Conservation (phyloP, 129 eudicot species). For the Dittrichia graveolens region DNA sequence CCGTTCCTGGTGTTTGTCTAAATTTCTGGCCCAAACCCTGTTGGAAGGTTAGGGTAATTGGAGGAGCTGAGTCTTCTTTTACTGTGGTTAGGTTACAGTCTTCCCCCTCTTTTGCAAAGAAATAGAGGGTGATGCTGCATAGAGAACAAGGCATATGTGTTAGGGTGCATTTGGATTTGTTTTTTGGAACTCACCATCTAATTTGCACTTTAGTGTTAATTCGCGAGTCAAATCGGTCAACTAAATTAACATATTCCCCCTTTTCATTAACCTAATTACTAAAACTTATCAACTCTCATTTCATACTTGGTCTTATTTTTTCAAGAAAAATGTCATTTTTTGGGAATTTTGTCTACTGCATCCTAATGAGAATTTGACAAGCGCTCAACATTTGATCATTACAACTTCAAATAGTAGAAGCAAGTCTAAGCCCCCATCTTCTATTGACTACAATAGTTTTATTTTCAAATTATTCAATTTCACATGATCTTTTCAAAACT, state of each 20-base stretch:
- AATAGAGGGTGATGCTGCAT: conserved; percentile 71
- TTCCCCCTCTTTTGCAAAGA: conserved; percentile 95
- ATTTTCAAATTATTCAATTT: too few relatives aligned
- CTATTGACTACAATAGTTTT: too few relatives aligned
- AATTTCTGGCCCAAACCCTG: conserved; percentile 89
- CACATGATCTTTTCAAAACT: neutral
- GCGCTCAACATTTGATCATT: too few relatives aligned
- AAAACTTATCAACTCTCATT: too few relatives aligned
- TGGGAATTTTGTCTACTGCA: too few relatives aligned
- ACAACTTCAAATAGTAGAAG: conserved; percentile 2
- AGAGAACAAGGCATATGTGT: neutral
- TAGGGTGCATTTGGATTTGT: neutral
- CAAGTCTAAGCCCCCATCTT: neutral
- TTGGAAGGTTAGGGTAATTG: conserved; percentile 61
- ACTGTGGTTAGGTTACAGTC: conserved; percentile 61
- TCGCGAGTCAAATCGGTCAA: too few relatives aligned
- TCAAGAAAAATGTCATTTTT: too few relatives aligned
- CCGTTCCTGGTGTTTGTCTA: conserved; percentile 80
- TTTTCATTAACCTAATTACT: too few relatives aligned
- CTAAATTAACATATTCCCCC: too few relatives aligned
- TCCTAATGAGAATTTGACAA: too few relatives aligned
- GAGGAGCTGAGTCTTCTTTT: conserved; percentile 53
- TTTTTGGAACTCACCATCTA: neutral
- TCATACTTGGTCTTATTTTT: too few relatives aligned
- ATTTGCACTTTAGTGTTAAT: neutral